Evolutionary conservation across 768 basidiomycete genomes (phyloP), one percentile per base, ranked within the genome.

Genomic region (Rickenella mellea): DNA sequence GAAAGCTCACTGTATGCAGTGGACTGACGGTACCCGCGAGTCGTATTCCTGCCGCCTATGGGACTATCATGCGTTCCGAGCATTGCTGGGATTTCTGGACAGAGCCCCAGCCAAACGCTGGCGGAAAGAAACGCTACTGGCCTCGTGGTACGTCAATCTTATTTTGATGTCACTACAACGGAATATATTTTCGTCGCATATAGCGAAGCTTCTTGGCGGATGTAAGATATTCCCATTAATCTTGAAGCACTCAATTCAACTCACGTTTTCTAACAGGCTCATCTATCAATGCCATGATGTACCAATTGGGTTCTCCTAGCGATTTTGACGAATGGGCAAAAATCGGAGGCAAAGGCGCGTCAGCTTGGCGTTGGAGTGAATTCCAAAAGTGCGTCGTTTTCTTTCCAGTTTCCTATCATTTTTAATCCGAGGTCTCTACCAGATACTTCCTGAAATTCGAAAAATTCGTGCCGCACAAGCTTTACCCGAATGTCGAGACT

Each of bases 371-470:
- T 14, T 78, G 71, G 66, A 57, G 68, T 27, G 67, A 73, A 26
- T 66, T 84, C 48, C 61, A 65, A 44, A 54, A 59, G 82, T 76
- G 47, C 28, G 62, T 42, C 8, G 7, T 11, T 27, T 8, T 8
- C n/a, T n/a, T 36, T 43, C 7, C 25, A 25, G 2, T 22, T 8
- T 15, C 22, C 17, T 29, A 6, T 8, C 11, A 17, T 26, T 26
- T 3, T n/a, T 24, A 2, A 22, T 47, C 24, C 47, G 22, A 45
- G 25, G n/a, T 14, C 30, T 27, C 10, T 14, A 26, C 4, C 39
- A 83, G 81, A n/a, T 85, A 82, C 50, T 78, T 85, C 51, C 66
- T 55, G 27, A 85, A 81, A 55, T 82, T 84, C 32, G 82, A 86
- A 55, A 67, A 61, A 14, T 83, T 68, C 49, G 61, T 61, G 29